Conservation (phyloP, 495 filamentous ascomycete species). For the Xylaria venustula region DNA sequence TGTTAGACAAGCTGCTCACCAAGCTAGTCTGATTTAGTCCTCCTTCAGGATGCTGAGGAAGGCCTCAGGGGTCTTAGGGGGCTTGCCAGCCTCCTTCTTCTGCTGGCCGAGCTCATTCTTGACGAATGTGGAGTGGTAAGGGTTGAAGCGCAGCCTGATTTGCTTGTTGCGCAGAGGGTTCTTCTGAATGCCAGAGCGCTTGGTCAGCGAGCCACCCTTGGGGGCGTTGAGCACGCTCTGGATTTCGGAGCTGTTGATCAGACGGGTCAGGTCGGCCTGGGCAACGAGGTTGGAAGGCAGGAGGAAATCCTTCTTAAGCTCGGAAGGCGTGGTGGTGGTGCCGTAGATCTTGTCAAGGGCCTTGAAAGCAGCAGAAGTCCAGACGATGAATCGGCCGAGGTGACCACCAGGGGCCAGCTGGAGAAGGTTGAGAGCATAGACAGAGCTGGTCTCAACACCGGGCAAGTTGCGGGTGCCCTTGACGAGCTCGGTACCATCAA, state of each 20-base stretch:
- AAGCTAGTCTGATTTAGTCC: slow-evolving; percentile 36
- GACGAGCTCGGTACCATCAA: slow-evolving; percentile 88
- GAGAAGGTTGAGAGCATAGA: slow-evolving; percentile 95
- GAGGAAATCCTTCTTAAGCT: slow-evolving; percentile 97
- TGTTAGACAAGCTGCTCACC: slow-evolving; percentile 33
- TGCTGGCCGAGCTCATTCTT: slow-evolving; percentile 58
- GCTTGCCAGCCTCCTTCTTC: slow-evolving; percentile 41
- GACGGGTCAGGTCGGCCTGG: slow-evolving; percentile 89
- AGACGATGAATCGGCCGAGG: slow-evolving; percentile 98
- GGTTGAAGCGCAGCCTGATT: slow-evolving; percentile 94
- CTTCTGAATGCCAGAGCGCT: slow-evolving; percentile 91
- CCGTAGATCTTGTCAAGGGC: slow-evolving; percentile 96
- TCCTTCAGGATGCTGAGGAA: slow-evolving; percentile 43
- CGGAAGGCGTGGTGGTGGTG: slow-evolving; percentile 75
- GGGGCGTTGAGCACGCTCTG: slow-evolving; percentile 87
- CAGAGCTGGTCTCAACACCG: slow-evolving; percentile 94
- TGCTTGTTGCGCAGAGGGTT: slow-evolving; percentile 98
- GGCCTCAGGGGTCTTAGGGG: slow-evolving; percentile 27
- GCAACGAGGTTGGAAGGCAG: slow-evolving; percentile 83
- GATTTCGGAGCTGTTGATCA: slow-evolving; percentile 98
- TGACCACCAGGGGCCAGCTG: slow-evolving; percentile 98
- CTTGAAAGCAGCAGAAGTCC: slow-evolving; percentile 95
- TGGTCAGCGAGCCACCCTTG: slow-evolving; percentile 85
- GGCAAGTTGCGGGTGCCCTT: slow-evolving; percentile 96
- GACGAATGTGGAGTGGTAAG: slow-evolving; percentile 83